Conservation (phyloP, 495 filamentous ascomycete genomes). For the Aspergillus bridgeri region DNA sequence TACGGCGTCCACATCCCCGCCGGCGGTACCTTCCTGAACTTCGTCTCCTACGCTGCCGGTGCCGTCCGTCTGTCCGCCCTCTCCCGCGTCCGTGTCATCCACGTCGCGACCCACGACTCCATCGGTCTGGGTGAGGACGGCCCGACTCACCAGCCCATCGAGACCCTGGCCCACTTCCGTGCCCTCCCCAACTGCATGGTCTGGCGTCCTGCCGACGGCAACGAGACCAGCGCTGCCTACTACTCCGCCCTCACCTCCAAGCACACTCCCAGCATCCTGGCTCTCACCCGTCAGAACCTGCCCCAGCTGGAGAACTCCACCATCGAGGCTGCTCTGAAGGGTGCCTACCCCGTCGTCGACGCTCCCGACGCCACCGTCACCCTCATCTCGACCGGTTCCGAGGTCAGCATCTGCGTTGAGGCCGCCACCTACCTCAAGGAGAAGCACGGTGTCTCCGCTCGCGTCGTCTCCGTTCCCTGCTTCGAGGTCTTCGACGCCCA, state of each 20-base stretch:
- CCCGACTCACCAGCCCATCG: conserved; percentile 98
- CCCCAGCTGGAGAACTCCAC: conserved; percentile 93
- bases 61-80: conserved; percentile 91
- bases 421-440: conserved; percentile 87
- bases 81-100: conserved; percentile 88
- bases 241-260: conserved; percentile 90
- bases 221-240: conserved; percentile 97
- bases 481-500: conserved; percentile 97
- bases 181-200: conserved; percentile 99
- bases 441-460: conserved; percentile 80
- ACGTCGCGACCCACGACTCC: conserved; percentile 98
- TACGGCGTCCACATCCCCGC: conserved; percentile 95
- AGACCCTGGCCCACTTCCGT: conserved; percentile 99
- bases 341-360: conserved; percentile 88
- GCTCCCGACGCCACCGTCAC: conserved; percentile 81
- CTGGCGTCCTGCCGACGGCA: conserved; percentile 98
- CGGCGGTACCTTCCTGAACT: conserved; percentile 98
- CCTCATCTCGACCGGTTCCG: conserved; percentile 90
- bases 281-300: conserved; percentile 96
- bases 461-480: conserved; percentile 94
- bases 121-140: conserved; percentile 99
- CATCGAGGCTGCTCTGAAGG: conserved; percentile 83
- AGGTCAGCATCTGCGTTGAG: conserved; percentile 91
- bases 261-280: conserved; percentile 87
- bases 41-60: conserved; percentile 97